Evolutionary conservation across 2,329 filamentous ascomycete genomes (phyloP).

Genomic region (Neofusicoccum sp.): DNA sequence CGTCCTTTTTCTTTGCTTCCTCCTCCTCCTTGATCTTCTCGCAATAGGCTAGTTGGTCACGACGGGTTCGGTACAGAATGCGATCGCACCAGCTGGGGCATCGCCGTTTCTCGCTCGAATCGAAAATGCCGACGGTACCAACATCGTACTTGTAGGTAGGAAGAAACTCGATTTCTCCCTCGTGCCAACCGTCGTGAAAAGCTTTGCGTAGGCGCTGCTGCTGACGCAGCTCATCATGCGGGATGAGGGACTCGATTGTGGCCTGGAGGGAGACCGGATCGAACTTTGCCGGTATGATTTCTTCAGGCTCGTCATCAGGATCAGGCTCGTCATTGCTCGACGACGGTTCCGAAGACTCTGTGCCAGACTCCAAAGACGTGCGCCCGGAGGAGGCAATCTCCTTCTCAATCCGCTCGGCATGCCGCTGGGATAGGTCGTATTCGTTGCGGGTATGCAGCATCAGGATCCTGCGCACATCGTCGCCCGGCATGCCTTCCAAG

Average conservation of each 20-base stretch:
- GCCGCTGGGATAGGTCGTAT: slow-evolving; percentile 52
- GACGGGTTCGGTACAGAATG: slow-evolving; percentile 78
- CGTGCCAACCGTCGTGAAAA: slow-evolving; percentile 89
- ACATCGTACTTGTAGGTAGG: slow-evolving; percentile 98
- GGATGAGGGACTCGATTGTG: slow-evolving; percentile 79
- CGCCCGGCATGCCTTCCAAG: slow-evolving; percentile 80
- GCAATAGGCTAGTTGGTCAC: slow-evolving; percentile 66
- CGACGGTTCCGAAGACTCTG: not conserved
- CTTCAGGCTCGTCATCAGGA: slow-evolving; percentile 20
- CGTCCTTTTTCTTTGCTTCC: slow-evolving; percentile 68
- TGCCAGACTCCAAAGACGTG: not conserved
- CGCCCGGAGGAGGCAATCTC: slow-evolving; percentile 13
- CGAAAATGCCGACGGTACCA: slow-evolving; percentile 87
- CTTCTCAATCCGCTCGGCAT: slow-evolving; percentile 27
- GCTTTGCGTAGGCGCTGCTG: slow-evolving; percentile 73
- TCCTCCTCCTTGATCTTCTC: slow-evolving; percentile 62
- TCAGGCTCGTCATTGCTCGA: slow-evolving; percentile 20
- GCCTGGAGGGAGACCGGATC: slow-evolving; percentile 87
- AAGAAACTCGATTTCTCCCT: slow-evolving; percentile 83
- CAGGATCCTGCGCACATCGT: slow-evolving; percentile 82
- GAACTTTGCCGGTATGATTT: slow-evolving; percentile 51
- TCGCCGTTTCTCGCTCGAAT: slow-evolving; percentile 90
- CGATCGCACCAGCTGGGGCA: slow-evolving; percentile 97
- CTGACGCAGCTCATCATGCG: slow-evolving; percentile 81
- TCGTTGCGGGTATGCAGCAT: slow-evolving; percentile 79